Conservation (phyloP, 1,284 basidiomycete species). For the Albatrellus sp. region DNA sequence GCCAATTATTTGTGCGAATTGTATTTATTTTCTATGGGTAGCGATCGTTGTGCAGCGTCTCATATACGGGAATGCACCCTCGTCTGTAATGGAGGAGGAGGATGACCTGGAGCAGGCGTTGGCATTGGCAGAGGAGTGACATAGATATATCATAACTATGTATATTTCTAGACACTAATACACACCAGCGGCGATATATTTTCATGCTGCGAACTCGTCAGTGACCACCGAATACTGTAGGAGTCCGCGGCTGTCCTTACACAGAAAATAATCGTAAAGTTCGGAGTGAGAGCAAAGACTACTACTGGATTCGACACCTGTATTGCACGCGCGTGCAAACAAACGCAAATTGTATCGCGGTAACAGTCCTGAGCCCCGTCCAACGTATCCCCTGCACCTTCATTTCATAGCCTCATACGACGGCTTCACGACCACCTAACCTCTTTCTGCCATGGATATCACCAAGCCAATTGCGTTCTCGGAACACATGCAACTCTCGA, state of each 20-base stretch:
- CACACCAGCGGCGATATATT: too few relatives aligned
- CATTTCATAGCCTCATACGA: constrained; percentile 1
- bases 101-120: constrained; percentile 67
- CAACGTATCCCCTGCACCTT: constrained; percentile 7
- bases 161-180: not conserved
- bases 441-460: constrained; percentile 23
- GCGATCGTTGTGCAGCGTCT: constrained; percentile 63
- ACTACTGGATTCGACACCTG: too few relatives aligned
- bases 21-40: constrained; percentile 16
- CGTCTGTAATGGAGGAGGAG: constrained; percentile 34
- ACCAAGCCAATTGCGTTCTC: constrained; percentile 73
- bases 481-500: constrained; percentile 88
- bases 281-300: too few relatives aligned
- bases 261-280: too few relatives aligned
- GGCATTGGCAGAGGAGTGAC: constrained; percentile 44
- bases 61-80: constrained; percentile 50
- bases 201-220: too few relatives aligned
- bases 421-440: constrained; percentile 6
- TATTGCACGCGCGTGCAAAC: constrained; percentile 10
- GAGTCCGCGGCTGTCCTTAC: too few relatives aligned
- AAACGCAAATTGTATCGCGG: constrained; percentile 11
- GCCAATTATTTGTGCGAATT: constrained; percentile 6
- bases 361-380: not conserved
- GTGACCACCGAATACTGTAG: too few relatives aligned
- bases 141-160: too few relatives aligned